phyloP scores from a whole-genome alignment of 176 grass and related monocot genomes.

The Dactylis glomerata region DNA sequence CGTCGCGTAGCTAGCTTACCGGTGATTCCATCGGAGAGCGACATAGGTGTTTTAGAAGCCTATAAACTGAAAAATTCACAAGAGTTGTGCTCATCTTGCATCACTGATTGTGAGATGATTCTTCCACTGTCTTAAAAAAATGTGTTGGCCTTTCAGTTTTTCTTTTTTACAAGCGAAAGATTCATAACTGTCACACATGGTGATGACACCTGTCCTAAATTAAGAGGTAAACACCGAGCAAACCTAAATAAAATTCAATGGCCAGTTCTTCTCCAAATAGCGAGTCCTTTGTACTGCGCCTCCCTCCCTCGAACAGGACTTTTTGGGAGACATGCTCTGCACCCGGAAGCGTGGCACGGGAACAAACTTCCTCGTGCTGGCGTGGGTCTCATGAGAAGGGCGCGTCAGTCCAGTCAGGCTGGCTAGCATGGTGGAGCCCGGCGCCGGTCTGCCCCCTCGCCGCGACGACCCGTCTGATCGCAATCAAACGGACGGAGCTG shows the following conservation, averaged over 20 bases:
- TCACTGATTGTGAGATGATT: not conserved
- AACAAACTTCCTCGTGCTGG: not conserved
- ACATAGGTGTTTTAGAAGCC: not conserved
- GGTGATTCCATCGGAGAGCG: not conserved
- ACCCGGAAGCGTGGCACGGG: not conserved
- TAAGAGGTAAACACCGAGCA: not conserved
- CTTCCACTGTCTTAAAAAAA: no score
- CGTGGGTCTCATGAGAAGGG: constrained; percentile 12
- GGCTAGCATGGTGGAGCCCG: not conserved
- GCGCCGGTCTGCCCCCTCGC: not conserved
- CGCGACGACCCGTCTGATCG: constrained; percentile 34
- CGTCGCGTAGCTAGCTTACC: not conserved
- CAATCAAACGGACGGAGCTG: constrained; percentile 32
- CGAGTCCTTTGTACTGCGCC: not conserved
- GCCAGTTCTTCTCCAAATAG: not conserved
- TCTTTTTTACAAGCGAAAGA: no score
- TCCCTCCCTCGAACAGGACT: not conserved
- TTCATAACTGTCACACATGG: no score
- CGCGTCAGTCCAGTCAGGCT: constrained; percentile 6
- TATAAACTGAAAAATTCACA: no score
- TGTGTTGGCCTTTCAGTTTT: no score
- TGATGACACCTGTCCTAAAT: not conserved
- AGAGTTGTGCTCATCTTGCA: no score
- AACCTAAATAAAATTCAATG: not conserved
- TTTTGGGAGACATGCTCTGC: not conserved